phyloP scores from a whole-genome alignment of 2,329 filamentous ascomycete species.

The Cladosporium sphaerospermum region DNA sequence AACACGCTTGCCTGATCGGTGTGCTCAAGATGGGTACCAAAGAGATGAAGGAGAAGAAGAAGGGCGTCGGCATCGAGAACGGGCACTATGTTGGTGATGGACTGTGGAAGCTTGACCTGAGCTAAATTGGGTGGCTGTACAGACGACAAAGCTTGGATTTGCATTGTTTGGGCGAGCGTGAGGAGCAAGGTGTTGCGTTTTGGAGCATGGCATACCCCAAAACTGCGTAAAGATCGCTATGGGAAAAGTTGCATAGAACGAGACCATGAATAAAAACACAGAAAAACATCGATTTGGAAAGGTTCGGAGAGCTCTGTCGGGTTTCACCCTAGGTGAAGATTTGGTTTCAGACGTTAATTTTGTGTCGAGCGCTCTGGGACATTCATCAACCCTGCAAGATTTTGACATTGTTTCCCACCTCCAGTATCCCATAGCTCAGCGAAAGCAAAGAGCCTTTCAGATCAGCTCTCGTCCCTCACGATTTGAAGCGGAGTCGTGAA shows the following conservation, averaged over 20 bases:
- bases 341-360: too few relatives aligned
- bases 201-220: not conserved
- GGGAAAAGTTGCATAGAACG: not conserved
- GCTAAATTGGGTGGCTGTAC: constrained; percentile 29
- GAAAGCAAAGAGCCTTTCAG: too few relatives aligned
- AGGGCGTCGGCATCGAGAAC: constrained; percentile 88
- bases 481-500: too few relatives aligned
- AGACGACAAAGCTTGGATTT: not conserved
- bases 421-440: too few relatives aligned
- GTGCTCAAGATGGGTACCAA: constrained; percentile 75
- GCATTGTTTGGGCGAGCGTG: not conserved
- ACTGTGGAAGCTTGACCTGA: constrained; percentile 68
- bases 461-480: too few relatives aligned
- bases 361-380: too few relatives aligned
- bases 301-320: too few relatives aligned
- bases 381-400: too few relatives aligned
- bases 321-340: too few relatives aligned
- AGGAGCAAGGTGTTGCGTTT: not conserved
- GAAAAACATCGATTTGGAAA: too few relatives aligned
- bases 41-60: constrained; percentile 90
- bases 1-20: constrained; percentile 83
- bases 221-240: not conserved
- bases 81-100: constrained; percentile 93
- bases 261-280: not conserved
- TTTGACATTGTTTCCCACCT: too few relatives aligned